Base-by-base conservation (phyloP, 139 green algal genomes). In the Bryopsis sp. region DNA sequence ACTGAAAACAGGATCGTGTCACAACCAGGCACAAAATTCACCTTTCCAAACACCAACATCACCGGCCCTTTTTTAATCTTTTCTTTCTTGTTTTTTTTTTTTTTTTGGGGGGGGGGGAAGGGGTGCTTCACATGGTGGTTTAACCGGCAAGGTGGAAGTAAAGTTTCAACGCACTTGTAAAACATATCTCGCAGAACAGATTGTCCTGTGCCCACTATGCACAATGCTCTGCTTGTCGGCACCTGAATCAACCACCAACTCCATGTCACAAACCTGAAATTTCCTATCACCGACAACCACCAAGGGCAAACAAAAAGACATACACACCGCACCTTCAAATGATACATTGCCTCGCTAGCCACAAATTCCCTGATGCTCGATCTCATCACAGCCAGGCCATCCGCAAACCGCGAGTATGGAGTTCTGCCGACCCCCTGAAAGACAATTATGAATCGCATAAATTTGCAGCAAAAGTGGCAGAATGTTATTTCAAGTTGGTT, bases 381-480 rank as follows among this genome's bases (percentile, higher is more conserved):
- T 34, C 92, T 75, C 74, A 98, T 79, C 47, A 98, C 93, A 5
- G 93, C 93, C 15, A 90, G 77, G 0, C 91, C 91, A 73, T 97
- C 91, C 6, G 87, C 91, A 8, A 85, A 78, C 47, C 92, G 80
- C 36, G 78, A 89, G 80, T 97, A 97, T 0, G 92, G 92, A n/a
- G 92, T 97, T 58, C 76, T 83, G n/a, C 92, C 92, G 0, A 89
- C 92, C 29, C 92, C 92, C 79, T 85, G 75, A n/a, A n/a, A n/a
- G n/a, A n/a, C n/a, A n/a, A n/a, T n/a, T n/a, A n/a, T n/a, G n/a
- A n/a, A n/a, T n/a, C n/a, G n/a, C n/a, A n/a, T n/a, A n/a, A n/a
- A n/a, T n/a, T n/a, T n/a, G n/a, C n/a, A n/a, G n/a, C n/a, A n/a
- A n/a, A n/a, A n/a, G n/a, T n/a, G n/a, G n/a, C n/a, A n/a, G n/a